phyloP scores from a whole-genome alignment of 108 stramenopile genomes.

The Fragilaria radians region DNA sequence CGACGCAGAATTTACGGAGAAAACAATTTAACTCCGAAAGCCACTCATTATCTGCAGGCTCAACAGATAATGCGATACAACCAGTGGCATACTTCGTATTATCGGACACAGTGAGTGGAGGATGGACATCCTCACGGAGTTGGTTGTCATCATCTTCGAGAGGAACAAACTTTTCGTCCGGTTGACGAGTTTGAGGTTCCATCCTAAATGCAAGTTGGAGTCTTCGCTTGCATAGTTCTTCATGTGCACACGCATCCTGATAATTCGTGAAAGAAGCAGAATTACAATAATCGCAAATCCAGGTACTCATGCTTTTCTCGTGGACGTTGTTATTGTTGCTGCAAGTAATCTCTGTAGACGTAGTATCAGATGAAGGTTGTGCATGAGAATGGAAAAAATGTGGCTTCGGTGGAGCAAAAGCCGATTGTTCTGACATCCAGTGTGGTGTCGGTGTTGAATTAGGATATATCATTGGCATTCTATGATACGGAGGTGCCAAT shows the following conservation, averaged over 20 bases:
- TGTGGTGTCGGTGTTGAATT: not conserved
- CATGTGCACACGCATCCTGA: slow-evolving; percentile 57
- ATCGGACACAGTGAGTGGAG: not conserved
- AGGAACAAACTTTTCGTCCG: not conserved
- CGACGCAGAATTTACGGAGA: slow-evolving; percentile 50
- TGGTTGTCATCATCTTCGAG: not conserved
- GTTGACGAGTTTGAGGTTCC: not conserved
- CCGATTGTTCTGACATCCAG: not conserved
- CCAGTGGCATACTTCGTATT: slow-evolving; percentile 15
- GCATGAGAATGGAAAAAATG: not conserved
- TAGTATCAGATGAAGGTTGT: not conserved
- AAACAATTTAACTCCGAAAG: slow-evolving; percentile 64
- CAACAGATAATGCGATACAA: slow-evolving; percentile 18
- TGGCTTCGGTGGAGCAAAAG: not conserved
- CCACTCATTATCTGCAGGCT: slow-evolving; percentile 43
- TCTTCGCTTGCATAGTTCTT: slow-evolving; percentile 29
- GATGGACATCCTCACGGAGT: not conserved
- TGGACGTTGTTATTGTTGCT: no score
- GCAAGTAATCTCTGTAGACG: not conserved
- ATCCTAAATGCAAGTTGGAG: not conserved
- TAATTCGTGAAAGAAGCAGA: slow-evolving; percentile 45
- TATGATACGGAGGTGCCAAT: no score
- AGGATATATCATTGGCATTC: no score
- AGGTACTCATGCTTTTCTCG: no score
- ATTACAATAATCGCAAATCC: slow-evolving; percentile 64